Base-by-base conservation (phyloP, 202 grass and related monocot genomes). In the Musa balbisiana region DNA sequence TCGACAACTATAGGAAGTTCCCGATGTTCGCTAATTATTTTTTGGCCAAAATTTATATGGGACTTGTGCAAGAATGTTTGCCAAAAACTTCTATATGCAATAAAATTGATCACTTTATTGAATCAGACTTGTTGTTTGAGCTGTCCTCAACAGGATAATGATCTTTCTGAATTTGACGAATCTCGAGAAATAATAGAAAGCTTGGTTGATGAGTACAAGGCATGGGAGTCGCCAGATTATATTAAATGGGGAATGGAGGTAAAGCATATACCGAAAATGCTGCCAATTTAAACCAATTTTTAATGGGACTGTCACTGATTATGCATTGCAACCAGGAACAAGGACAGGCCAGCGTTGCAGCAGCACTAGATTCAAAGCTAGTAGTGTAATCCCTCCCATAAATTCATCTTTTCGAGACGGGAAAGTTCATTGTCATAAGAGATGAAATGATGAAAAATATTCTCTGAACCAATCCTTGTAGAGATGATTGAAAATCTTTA, bases 191-290 rank as follows among this genome's bases (percentile, higher is more conserved):
- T 99, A 80, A 92, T 99, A 82, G 95, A 94, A 83, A 93, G 91
- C 62, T 81, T 99, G 21, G 95, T 99, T 73, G 91, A 94, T 76
- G 95, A 99, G 53, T 99, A 99, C 85, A 99, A 99, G 81, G 95
- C 95, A 26, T 95, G 91, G 0, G 95, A 99, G 53, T 99, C 95
- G 17, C 91, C 95, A 78, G 91, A 99, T 75, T 95, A 99, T 64
- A 99, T 99, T 26, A 99, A 99, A 86, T 99, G 95, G 91, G 95
- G 95, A 79, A 95, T 99, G 91, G 89, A 99, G 87, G 95, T 99
- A 90, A 79, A 56, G 53, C 71, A 29, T 29, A 25, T 29, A 20
- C 52, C 79, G 3, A 49, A 71, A 65, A 10, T 2, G 50, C 15
- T 85, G 58, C 49, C 49, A 62, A 62, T 25, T 24, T 72, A 64